Base-by-base conservation (phyloP, 2,329 filamentous ascomycete genomes). In the Xenoacremonium recifei region DNA sequence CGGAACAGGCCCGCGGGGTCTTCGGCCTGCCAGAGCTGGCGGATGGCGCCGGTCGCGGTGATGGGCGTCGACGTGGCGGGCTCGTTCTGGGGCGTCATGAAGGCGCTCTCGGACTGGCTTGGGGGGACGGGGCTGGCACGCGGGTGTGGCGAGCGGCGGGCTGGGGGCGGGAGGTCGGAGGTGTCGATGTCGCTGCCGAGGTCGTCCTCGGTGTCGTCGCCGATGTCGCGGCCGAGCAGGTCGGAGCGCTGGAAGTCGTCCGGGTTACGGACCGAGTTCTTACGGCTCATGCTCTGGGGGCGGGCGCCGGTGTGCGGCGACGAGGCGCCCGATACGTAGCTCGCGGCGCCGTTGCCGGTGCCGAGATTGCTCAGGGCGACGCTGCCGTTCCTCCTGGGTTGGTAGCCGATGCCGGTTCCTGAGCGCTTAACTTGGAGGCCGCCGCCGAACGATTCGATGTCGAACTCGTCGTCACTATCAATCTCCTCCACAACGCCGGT, bases 391-490 rank as follows among this genome's bases (percentile, higher is more conserved):
- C 73, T 73, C 40, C 84, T 82, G 13, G 89, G 88, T 4, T 73
- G 85, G 59, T 89, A 89, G 17, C 90, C 91, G 41, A 95, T 81
- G 12, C 79, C 89, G 18, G 76, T 80, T 37, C 87, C 87, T 25
- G 85, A 80, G 51, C 89, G 86, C 62, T 95, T 93, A 55, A 86
- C 84, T 57, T 91, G 95, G 6, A 86, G 82, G 10, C 85, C 85
- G 18, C 79, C 76, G 15, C 79, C 79, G 38, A 87, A 82, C 11
- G 75, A 71, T 64, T 96, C 93, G 48, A 96, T 99, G 62, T 99
- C 93, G 58, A 99, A 99, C 65, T 99, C 93, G 61, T 99, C 93
- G 61, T 99, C 93, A 33, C 89, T 96, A 62, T 99, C 93, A 33
- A 95, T 87, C 63, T 99, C 93, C 57, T 99, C 93, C 1, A 96